Percentiles rank a stretch among this genome's conserved stretches.
Evolutionary conservation across 2,329 filamentous ascomycete species (phyloP).

Genomic region (Berkeleyomyces basicola): DNA sequence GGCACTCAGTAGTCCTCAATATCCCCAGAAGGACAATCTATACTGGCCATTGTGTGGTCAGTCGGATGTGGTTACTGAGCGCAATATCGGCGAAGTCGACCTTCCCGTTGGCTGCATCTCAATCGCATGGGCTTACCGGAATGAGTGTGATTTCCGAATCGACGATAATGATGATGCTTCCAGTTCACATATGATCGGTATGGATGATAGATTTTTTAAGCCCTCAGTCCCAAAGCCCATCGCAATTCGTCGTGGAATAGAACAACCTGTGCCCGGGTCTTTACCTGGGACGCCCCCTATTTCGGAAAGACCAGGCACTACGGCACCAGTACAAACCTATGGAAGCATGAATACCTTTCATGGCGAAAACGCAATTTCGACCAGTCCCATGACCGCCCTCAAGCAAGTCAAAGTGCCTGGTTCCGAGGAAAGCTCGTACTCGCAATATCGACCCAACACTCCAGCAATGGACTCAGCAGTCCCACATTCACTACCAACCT

Average conservation of each 20-base stretch:
- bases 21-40: constrained; percentile 40
- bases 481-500: constrained; percentile 36
- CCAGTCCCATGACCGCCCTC: constrained; percentile 73
- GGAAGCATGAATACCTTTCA: constrained; percentile 84
- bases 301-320: neutral
- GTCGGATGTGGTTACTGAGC: constrained; percentile 52
- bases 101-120: constrained; percentile 74
- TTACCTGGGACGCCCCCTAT: neutral
- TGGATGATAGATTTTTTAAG: constrained; percentile 74
- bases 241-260: constrained; percentile 13
- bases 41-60: constrained; percentile 52
- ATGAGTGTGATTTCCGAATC: constrained; percentile 76
- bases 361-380: constrained; percentile 57
- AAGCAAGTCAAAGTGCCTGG: constrained; percentile 47
- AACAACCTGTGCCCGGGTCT: constrained; percentile 2
- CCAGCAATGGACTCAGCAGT: constrained; percentile 27
- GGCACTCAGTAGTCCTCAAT: constrained; percentile 21
- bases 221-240: constrained; percentile 51
- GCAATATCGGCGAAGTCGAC: constrained; percentile 68
- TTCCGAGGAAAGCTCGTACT: constrained; percentile 45
- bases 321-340: constrained; percentile 46
- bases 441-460: constrained; percentile 24
- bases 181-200: constrained; percentile 83
- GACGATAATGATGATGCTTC: constrained; percentile 82
- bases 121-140: constrained; percentile 68